Conservation (phyloP, 306 rosid species). For the Sicyos edulis region DNA sequence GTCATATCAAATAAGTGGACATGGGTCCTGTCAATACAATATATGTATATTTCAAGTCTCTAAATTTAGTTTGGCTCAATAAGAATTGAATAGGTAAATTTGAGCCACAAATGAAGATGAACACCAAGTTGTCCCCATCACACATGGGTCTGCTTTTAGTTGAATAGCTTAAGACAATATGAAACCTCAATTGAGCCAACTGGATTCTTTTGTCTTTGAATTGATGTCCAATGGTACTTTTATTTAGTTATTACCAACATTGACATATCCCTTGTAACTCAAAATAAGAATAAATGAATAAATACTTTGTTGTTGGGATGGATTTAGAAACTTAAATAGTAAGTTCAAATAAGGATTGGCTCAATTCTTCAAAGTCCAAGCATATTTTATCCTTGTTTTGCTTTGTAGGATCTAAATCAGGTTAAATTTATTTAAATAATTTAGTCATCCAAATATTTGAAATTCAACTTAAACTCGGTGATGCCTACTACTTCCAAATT, state of each 20-base stretch:
- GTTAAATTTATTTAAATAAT: no score
- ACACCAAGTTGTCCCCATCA: slow-evolving; percentile 13
- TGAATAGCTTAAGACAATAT: not conserved
- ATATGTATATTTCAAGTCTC: not conserved
- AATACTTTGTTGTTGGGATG: no score
- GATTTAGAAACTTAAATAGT: no score
- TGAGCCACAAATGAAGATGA: not conserved
- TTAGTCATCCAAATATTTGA: no score
- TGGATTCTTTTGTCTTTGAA: not conserved
- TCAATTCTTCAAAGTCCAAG: no score
- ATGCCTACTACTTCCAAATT: no score
- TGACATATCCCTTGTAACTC: no score
- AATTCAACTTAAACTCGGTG: no score
- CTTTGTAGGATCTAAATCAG: no score
- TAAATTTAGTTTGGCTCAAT: not conserved
- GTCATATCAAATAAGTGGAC: not conserved
- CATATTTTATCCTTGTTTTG: no score
- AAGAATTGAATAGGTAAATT: not conserved
- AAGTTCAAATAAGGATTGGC: no score
- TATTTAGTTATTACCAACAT: not conserved
- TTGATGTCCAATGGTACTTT: not conserved
- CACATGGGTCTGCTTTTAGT: slow-evolving; percentile 6
- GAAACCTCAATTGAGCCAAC: not conserved
- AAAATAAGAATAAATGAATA: no score
- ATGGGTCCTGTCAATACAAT: not conserved